Evolutionary conservation across 2,329 filamentous ascomycete genomes (phyloP).

Genomic region (Stagonosporopsis rhizophila): DNA sequence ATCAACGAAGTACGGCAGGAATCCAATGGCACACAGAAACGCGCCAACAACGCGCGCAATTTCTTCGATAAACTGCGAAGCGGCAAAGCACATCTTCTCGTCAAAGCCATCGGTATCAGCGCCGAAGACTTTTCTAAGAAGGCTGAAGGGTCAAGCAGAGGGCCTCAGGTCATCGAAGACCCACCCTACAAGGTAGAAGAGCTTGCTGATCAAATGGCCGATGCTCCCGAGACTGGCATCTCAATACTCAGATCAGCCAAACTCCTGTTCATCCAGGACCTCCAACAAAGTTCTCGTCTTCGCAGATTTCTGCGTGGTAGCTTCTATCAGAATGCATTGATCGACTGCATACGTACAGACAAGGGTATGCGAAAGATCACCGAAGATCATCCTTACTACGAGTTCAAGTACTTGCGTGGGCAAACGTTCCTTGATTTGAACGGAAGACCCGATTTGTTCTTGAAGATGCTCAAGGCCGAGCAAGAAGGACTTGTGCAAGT

Average conservation of each 20-base stretch:
- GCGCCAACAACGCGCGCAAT: conserved; percentile 81
- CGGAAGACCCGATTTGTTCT: conserved; percentile 83
- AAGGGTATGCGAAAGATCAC: conserved; percentile 94
- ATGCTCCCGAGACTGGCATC: conserved; percentile 65
- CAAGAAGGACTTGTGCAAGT: conserved; percentile 92
- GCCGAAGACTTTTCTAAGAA: conserved; percentile 90
- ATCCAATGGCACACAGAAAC: conserved; percentile 72
- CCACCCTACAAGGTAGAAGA: conserved; percentile 80
- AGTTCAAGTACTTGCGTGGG: conserved; percentile 94
- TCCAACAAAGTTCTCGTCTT: conserved; percentile 86
- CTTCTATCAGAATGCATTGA: conserved; percentile 82
- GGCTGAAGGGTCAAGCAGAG: conserved; percentile 77
- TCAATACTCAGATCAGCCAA: conserved; percentile 81
- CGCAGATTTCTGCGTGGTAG: conserved; percentile 83
- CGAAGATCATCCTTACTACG: conserved; percentile 94
- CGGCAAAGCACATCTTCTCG: conserved; percentile 79
- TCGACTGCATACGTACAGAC: conserved; percentile 90
- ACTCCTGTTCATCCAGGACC: conserved; percentile 88
- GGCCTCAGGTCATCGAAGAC: conserved; percentile 74
- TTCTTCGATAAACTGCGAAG: conserved; percentile 85
- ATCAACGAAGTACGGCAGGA: conserved; percentile 78
- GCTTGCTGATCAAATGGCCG: conserved; percentile 75
- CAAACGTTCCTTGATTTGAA: conserved; percentile 85
- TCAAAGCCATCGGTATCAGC: conserved; percentile 87
- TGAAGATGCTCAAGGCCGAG: conserved; percentile 98